These are phyloP conservation scores for Pascua sp. DNA, from an alignment of 1,284 basidiomycete genomes.

Conservation along the genomic window DNA sequence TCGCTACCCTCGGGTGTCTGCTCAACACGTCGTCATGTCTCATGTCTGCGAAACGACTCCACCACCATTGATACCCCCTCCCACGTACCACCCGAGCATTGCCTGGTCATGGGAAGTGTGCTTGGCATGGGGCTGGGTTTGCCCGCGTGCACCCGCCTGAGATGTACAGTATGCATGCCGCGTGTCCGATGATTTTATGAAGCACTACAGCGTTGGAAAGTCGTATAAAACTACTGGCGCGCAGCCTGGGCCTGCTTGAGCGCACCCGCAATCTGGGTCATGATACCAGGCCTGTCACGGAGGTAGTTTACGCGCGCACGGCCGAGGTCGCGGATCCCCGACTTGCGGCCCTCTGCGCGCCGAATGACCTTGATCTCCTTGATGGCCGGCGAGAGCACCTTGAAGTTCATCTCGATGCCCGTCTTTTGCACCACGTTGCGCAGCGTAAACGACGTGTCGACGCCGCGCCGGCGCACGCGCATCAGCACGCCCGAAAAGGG, in stretches of 20 bases:
- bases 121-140: constrained; percentile 3
- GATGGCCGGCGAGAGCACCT: constrained; percentile 74
- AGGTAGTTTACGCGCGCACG: constrained; percentile 46
- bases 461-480: constrained; percentile 70
- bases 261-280: constrained; percentile 43
- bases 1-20: neutral
- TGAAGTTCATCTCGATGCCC: constrained; percentile 87
- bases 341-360: constrained; percentile 36
- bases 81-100: neutral
- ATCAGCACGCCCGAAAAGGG: constrained; percentile 82
- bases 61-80: constrained; percentile 12
- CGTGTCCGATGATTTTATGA: constrained; percentile 5
- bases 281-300: constrained; percentile 42
- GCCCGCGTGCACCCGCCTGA: constrained; percentile 5
- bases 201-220: neutral
- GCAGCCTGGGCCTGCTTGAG: constrained; percentile 32
- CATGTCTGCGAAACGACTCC: constrained; percentile 10
- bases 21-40: constrained; percentile 5
- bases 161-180: constrained; percentile 25
- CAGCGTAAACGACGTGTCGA: constrained; percentile 75
- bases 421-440: constrained; percentile 83
- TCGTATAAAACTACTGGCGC: neutral
- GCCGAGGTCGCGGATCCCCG: constrained; percentile 36
- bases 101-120: neutral
- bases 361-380: constrained; percentile 71